Conservation (phyloP, 148 eudicot species). For the Fallopia convolvulus region DNA sequence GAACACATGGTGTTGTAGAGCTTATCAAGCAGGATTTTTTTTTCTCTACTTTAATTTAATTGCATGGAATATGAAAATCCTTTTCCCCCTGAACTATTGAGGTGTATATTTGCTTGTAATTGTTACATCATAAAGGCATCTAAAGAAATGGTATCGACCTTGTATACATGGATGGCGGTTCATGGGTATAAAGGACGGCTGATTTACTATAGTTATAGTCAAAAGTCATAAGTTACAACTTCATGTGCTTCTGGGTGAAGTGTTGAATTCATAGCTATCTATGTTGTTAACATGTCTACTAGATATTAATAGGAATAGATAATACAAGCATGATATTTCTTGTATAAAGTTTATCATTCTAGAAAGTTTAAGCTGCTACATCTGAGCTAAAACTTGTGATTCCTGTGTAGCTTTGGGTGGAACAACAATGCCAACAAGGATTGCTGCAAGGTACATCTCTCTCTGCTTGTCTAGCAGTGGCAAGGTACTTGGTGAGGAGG, state of each 20-base stretch:
- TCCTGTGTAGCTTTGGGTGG: not conserved
- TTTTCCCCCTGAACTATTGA: not conserved
- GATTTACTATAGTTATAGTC: not conserved
- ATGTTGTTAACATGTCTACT: not conserved
- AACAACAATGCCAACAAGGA: slow-evolving; percentile 58
- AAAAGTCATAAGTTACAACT: not conserved
- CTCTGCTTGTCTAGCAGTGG: slow-evolving; percentile 78
- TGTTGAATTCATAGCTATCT: not conserved
- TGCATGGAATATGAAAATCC: not conserved
- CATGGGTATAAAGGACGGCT: not conserved
- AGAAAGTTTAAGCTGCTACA: not conserved
- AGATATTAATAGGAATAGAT: not conserved
- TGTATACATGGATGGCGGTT: not conserved
- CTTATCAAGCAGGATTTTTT: not conserved
- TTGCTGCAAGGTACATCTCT: slow-evolving; percentile 56
- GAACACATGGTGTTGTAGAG: not conserved
- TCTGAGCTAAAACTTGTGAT: not conserved
- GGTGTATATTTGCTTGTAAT: not conserved
- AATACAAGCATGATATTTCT: not conserved
- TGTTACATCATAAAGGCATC: too few species aligned
- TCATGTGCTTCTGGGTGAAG: not conserved
- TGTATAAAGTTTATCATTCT: not conserved
- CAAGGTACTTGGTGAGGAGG: slow-evolving; percentile 81
- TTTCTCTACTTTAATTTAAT: not conserved
- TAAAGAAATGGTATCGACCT: not conserved